Conservation (phyloP, 495 filamentous ascomycete genomes). For the Aeminium ludgeri region DNA sequence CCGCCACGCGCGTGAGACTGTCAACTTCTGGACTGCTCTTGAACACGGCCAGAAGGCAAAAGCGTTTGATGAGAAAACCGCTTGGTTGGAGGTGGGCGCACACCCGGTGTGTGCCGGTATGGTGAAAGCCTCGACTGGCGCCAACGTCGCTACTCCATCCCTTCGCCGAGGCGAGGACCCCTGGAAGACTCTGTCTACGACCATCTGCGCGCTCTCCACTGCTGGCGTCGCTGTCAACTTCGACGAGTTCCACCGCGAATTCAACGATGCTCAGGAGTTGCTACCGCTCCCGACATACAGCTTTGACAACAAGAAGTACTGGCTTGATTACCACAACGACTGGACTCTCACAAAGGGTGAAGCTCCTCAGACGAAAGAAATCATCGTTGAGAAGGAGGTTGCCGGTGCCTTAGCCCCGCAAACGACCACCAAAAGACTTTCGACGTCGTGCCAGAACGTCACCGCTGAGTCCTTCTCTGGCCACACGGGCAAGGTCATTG, state of each 20-base stretch:
- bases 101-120: constrained; percentile 29
- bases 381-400: constrained; percentile 16
- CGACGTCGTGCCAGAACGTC: constrained; percentile 28
- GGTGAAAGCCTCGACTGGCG: constrained; percentile 27
- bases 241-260: constrained; percentile 33
- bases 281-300: constrained; percentile 31
- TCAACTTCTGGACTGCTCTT: constrained; percentile 29
- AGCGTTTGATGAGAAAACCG: constrained; percentile 29
- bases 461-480: constrained; percentile 25
- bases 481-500: constrained; percentile 23
- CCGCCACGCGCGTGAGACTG: constrained; percentile 29
- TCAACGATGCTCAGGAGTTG: constrained; percentile 27
- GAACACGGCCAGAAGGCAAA: constrained; percentile 24
- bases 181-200: constrained; percentile 30
- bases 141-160: constrained; percentile 26
- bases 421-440: constrained; percentile 21
- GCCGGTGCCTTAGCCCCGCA: constrained; percentile 18
- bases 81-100: constrained; percentile 28
- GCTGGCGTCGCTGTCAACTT: constrained; percentile 31
- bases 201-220: constrained; percentile 24
- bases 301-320: constrained; percentile 36
- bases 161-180: constrained; percentile 30
- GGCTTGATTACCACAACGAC: constrained; percentile 34
- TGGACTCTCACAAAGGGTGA: constrained; percentile 35
- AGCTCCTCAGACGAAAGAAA: constrained; percentile 16